These are phyloP conservation scores for Penicillium robsamsonii DNA, from an alignment of 495 filamentous ascomycete species.

Conservation along the genomic window DNA sequence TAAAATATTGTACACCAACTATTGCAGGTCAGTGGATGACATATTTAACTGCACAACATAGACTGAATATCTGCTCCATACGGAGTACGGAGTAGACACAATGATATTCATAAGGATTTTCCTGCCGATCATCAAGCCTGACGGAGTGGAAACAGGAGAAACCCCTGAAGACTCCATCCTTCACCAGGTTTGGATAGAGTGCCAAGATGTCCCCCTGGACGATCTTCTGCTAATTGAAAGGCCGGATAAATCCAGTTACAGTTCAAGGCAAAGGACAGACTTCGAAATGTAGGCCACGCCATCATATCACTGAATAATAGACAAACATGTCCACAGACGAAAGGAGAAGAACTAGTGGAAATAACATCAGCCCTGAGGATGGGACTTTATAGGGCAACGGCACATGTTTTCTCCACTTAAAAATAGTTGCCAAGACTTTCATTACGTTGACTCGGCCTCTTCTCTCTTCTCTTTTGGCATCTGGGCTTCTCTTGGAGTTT, in stretches of 20 bases:
- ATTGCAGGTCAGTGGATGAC: no score
- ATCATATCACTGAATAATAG: not conserved
- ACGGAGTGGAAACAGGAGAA: not conserved
- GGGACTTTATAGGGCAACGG: not conserved
- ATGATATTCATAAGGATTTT: not conserved
- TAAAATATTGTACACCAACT: no score
- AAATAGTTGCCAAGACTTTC: slow-evolving; percentile 8
- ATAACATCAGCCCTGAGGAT: not conserved
- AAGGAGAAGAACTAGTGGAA: slow-evolving; percentile 11
- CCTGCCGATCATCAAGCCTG: not conserved
- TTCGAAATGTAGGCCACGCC: not conserved
- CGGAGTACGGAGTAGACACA: no score
- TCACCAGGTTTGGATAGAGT: slow-evolving; percentile 2
- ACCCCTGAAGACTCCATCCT: not conserved
- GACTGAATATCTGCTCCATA: no score
- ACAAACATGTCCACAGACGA: not conserved
- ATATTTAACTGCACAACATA: no score
- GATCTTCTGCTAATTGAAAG: slow-evolving; percentile 3
- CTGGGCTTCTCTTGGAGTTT: not conserved
- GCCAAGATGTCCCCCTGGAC: slow-evolving; percentile 10
- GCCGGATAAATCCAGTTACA: not conserved
- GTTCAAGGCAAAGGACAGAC: not conserved
- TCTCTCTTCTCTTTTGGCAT: not conserved
- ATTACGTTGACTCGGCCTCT: slow-evolving; percentile 5
- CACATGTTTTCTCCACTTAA: slow-evolving; percentile 3